Conservation (phyloP, 164 flowering plant genomes). For the Protea cynaroides region DNA sequence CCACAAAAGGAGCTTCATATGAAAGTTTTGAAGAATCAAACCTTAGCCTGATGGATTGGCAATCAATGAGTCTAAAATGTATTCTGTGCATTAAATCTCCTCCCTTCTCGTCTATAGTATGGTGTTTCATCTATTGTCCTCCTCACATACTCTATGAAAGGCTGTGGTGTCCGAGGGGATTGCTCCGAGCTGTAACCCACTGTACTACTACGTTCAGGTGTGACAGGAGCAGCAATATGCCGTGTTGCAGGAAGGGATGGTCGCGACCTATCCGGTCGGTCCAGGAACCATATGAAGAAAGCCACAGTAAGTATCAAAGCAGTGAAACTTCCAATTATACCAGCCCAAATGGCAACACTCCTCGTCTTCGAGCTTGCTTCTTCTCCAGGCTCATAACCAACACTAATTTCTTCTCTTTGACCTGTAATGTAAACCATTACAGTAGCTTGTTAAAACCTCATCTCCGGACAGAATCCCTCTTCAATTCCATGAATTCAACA, state of each 20-base stretch:
- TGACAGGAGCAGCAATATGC: constrained; percentile 28
- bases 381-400: constrained; percentile 45
- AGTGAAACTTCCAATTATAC: constrained; percentile 18
- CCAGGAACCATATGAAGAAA: constrained; percentile 22
- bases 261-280: constrained; percentile 26
- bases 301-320: constrained; percentile 23
- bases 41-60: neutral
- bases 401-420: constrained; percentile 57
- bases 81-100: constrained; percentile 72
- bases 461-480: neutral
- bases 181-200: constrained; percentile 22
- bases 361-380: constrained; percentile 8
- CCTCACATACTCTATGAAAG: constrained; percentile 78
- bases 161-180: constrained; percentile 81
- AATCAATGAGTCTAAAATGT: constrained; percentile 38
- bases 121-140: constrained; percentile 95
- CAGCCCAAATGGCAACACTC: constrained; percentile 20
- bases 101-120: constrained; percentile 52
- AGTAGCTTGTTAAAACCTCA: neutral
- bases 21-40: no score
- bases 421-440: constrained; percentile 31
- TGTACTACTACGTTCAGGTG: constrained; percentile 43
- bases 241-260: constrained; percentile 25
- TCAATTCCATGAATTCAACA: neutral
- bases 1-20: neutral